Evolutionary conservation across 139 green algal genomes (phyloP).

Genomic region (Diplosphaera chodatii): DNA sequence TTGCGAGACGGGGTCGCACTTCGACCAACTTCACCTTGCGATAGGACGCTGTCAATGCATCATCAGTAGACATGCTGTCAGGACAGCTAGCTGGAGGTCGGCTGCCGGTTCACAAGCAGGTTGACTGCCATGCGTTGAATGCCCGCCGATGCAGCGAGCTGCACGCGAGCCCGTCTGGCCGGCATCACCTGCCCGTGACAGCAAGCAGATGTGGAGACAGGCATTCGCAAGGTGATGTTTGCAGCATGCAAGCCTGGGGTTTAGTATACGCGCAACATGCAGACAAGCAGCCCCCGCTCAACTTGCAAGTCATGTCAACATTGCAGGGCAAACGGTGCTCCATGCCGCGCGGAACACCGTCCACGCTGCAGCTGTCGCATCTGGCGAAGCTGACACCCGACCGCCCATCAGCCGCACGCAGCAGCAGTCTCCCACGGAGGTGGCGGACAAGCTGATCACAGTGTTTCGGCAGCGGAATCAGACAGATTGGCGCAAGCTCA

Average conservation of each 20-base stretch:
- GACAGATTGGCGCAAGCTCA: slow-evolving; percentile 57
- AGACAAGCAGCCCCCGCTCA: too few relatives aligned
- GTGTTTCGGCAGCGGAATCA: slow-evolving; percentile 40
- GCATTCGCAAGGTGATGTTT: not conserved
- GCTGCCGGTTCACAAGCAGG: not conserved
- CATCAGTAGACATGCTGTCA: not conserved
- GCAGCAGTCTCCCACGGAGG: slow-evolving; percentile 12
- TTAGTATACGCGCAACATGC: too few relatives aligned
- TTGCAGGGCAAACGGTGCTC: too few relatives aligned
- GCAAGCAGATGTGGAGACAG: not conserved
- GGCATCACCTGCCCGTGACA: not conserved
- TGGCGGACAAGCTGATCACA: slow-evolving; percentile 58
- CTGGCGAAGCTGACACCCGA: not conserved
- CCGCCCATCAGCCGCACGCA: not conserved
- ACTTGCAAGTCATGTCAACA: too few relatives aligned
- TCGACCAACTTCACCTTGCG: too few relatives aligned
- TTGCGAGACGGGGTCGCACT: too few relatives aligned
- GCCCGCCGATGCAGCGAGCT: not conserved
- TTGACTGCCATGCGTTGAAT: not conserved
- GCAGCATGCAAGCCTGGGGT: too few relatives aligned
- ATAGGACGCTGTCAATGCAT: too few relatives aligned
- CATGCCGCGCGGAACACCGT: too few relatives aligned
- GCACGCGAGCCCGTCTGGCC: not conserved
- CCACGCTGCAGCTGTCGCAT: too few relatives aligned
- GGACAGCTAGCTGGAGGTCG: not conserved